These are phyloP conservation scores for Naematelia aurantialba DNA, from an alignment of 768 basidiomycete species.

Conservation along the genomic window DNA sequence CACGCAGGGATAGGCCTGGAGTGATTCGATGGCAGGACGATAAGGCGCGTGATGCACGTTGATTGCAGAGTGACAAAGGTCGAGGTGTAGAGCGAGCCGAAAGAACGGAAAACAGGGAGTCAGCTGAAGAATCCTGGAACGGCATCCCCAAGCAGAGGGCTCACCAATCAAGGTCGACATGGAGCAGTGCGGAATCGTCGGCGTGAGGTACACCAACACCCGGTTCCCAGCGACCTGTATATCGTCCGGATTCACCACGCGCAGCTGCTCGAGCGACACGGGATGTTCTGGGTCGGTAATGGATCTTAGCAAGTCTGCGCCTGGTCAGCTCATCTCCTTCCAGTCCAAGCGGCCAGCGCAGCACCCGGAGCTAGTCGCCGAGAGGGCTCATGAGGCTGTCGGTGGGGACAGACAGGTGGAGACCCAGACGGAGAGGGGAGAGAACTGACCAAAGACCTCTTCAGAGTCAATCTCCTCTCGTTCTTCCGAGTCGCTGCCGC, in stretches of 20 bases:
- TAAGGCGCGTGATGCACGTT: too few species aligned
- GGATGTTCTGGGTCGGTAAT: constrained; percentile 97
- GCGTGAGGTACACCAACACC: constrained; percentile 87
- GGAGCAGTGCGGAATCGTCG: constrained; percentile 94
- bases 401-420: neutral
- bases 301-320: constrained; percentile 76
- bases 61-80: too few species aligned
- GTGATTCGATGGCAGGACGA: too few species aligned
- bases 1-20: constrained; percentile 88
- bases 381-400: neutral
- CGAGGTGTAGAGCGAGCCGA: constrained; percentile 1
- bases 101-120: neutral
- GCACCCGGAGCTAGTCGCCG: neutral
- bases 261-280: constrained; percentile 82
- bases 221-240: constrained; percentile 61
- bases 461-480: constrained; percentile 71
- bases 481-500: constrained; percentile 48
- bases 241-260: constrained; percentile 88
- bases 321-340: neutral
- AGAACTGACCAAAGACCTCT: constrained; percentile 76
- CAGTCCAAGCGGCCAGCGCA: neutral
- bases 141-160: constrained; percentile 20
- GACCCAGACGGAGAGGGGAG: neutral
- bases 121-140: neutral
- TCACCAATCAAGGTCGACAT: constrained; percentile 94